phyloP scores from a whole-genome alignment of 106 monocot species.

The Ottelia alismoides region DNA sequence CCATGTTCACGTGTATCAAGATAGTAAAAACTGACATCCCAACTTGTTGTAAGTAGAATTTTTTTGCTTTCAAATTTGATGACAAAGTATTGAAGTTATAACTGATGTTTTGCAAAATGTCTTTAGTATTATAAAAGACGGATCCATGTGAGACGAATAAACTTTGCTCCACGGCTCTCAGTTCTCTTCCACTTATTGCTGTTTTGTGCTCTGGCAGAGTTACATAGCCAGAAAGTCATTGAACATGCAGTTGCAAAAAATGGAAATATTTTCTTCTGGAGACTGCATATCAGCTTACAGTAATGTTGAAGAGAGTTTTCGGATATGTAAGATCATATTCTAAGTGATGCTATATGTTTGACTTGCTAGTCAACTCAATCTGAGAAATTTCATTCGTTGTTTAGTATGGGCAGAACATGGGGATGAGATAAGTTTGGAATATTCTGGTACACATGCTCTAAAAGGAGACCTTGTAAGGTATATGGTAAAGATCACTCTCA shows the following conservation, averaged over 20 bases:
- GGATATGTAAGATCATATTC: slow-evolving; percentile 34
- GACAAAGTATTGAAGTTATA: too few relatives aligned
- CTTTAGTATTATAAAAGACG: too few relatives aligned
- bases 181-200: too few relatives aligned
- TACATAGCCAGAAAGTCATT: slow-evolving; percentile 68
- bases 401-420: slow-evolving; percentile 94
- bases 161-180: too few relatives aligned
- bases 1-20: too few relatives aligned
- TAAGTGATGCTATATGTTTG: not conserved
- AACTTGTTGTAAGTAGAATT: too few relatives aligned
- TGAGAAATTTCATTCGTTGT: slow-evolving; percentile 9
- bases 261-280: slow-evolving; percentile 40
- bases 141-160: too few relatives aligned
- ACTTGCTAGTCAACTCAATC: not conserved
- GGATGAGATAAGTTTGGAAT: slow-evolving; percentile 89
- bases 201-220: slow-evolving; percentile 31
- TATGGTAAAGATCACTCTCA: too few relatives aligned
- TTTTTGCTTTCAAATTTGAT: too few relatives aligned
- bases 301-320: slow-evolving; percentile 51
- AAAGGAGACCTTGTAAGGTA: slow-evolving; percentile 94
- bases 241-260: slow-evolving; percentile 48
- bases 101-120: too few relatives aligned
- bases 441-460: slow-evolving; percentile 82
- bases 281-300: slow-evolving; percentile 48
- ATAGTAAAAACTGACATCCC: too few relatives aligned